Percentiles rank a stretch among this genome's conserved stretches.
Evolutionary conservation across 805 yeast genomes (phyloP).

Genomic region (Wickerhamomyces canadensis): DNA sequence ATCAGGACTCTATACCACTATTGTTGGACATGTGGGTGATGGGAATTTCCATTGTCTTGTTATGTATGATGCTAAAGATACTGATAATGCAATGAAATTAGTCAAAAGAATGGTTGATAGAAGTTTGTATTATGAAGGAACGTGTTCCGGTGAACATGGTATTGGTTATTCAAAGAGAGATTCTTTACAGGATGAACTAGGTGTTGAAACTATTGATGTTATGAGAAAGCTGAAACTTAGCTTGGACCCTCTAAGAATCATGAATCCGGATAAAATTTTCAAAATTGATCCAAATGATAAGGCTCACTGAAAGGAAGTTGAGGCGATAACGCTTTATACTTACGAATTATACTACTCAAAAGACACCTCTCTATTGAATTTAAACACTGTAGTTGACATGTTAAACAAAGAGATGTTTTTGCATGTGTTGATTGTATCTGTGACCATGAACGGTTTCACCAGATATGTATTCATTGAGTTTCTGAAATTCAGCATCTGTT

Average conservation of each 20-base stretch:
- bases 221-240: slow-evolving; percentile 70
- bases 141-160: slow-evolving; percentile 83
- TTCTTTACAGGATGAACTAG: slow-evolving; percentile 54
- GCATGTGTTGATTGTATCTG: slow-evolving; percentile 40
- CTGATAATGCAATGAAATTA: slow-evolving; percentile 38
- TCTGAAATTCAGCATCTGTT: slow-evolving; percentile 50
- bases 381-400: too few relatives aligned
- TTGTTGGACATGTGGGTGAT: slow-evolving; percentile 77
- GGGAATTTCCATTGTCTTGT: slow-evolving; percentile 71
- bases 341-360: too few relatives aligned
- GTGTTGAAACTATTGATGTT: slow-evolving; percentile 53
- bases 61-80: slow-evolving; percentile 46
- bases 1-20: slow-evolving; percentile 47
- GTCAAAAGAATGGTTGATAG: slow-evolving; percentile 56
- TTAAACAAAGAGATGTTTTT: slow-evolving; percentile 13
- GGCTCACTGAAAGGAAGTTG: slow-evolving; percentile 9
- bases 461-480: slow-evolving; percentile 42
- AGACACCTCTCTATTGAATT: too few relatives aligned
- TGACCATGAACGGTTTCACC: slow-evolving; percentile 46
- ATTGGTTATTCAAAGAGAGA: slow-evolving; percentile 69
- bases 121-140: slow-evolving; percentile 67
- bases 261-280: slow-evolving; percentile 72
- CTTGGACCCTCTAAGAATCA: slow-evolving; percentile 61
- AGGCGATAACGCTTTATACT: too few relatives aligned
- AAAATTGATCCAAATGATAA: slow-evolving; percentile 52